phyloP scores from a whole-genome alignment of 2,329 filamentous ascomycete species.

The Akanthomyces muscarius region DNA sequence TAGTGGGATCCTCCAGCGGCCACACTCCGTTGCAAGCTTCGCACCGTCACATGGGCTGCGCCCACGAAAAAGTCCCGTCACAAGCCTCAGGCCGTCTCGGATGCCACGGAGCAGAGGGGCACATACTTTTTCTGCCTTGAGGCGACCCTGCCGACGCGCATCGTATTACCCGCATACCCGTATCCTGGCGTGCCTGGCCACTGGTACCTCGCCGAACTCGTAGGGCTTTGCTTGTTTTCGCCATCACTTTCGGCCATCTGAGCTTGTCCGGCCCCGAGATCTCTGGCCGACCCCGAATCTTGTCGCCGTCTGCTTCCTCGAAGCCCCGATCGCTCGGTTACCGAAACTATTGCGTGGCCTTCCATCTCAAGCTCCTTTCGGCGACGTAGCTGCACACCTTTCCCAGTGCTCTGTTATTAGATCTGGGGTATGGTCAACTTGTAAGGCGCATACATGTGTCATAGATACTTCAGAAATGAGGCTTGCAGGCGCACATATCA shows the following conservation, averaged over 20 bases:
- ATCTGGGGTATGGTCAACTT: background rate
- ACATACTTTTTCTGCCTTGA: background rate
- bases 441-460: background rate
- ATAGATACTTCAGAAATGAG: background rate
- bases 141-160: background rate
- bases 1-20: constrained; percentile 2
- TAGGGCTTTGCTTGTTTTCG: background rate
- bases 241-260: background rate
- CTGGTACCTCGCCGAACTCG: background rate
- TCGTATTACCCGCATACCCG: constrained; percentile 3
- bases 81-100: constrained; percentile 6
- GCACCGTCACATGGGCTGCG: constrained; percentile 20
- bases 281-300: constrained; percentile 12
- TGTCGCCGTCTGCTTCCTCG: background rate
- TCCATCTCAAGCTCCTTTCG: background rate
- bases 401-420: background rate
- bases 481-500: background rate
- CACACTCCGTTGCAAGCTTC: constrained; percentile 1
- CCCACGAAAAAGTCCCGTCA: constrained; percentile 21
- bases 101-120: constrained; percentile 17
- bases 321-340: background rate
- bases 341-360: background rate
- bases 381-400: background rate
- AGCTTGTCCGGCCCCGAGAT: constrained; percentile 7
- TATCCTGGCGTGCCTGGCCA: background rate